Evolutionary conservation across 2,329 filamentous ascomycete species (phyloP).

Genomic region (Penicillium sp.): DNA sequence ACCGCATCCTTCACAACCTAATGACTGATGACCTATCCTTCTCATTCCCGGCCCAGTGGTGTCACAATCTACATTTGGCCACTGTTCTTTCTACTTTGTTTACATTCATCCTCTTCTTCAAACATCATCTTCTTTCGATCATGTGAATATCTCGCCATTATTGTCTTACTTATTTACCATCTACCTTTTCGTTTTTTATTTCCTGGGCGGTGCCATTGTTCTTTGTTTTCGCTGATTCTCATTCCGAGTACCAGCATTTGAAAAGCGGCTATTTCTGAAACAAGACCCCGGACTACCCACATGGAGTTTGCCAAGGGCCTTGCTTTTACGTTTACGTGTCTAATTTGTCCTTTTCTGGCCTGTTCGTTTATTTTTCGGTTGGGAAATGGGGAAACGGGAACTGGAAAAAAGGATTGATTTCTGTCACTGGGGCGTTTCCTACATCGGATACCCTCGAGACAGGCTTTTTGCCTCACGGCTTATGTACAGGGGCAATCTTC

Average conservation of each 20-base stretch:
- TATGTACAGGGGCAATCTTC: slow-evolving; percentile 20
- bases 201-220: slow-evolving; percentile 19
- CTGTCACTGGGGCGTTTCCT: slow-evolving; percentile 4
- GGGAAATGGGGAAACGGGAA: not conserved
- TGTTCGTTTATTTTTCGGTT: slow-evolving; percentile 2
- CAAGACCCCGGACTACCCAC: slow-evolving; percentile 16
- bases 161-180: not conserved
- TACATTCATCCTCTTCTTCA: slow-evolving; percentile 14
- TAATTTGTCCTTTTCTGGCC: slow-evolving; percentile 10
- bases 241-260: slow-evolving; percentile 13
- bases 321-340: slow-evolving; percentile 8
- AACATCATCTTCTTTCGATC: slow-evolving; percentile 7
- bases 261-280: slow-evolving; percentile 23
- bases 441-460: slow-evolving; percentile 7
- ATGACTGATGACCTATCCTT: slow-evolving; percentile 24
- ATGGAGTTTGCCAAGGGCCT: slow-evolving; percentile 19
- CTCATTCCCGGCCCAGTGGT: slow-evolving; percentile 9
- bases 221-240: slow-evolving; percentile 14
- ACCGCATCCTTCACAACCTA: slow-evolving; percentile 6
- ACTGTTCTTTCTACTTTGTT: slow-evolving; percentile 12
- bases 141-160: slow-evolving; percentile 24
- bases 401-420: slow-evolving; percentile 10
- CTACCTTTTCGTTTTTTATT: not conserved
- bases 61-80: slow-evolving; percentile 8
- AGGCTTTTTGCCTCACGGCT: slow-evolving; percentile 18